A percentile compares a stretch with the other conserved stretches of the same genome.
These are phyloP conservation scores for Hyaloscypha finlandica DNA, from an alignment of 495 filamentous ascomycete genomes.

Conservation along the genomic window DNA sequence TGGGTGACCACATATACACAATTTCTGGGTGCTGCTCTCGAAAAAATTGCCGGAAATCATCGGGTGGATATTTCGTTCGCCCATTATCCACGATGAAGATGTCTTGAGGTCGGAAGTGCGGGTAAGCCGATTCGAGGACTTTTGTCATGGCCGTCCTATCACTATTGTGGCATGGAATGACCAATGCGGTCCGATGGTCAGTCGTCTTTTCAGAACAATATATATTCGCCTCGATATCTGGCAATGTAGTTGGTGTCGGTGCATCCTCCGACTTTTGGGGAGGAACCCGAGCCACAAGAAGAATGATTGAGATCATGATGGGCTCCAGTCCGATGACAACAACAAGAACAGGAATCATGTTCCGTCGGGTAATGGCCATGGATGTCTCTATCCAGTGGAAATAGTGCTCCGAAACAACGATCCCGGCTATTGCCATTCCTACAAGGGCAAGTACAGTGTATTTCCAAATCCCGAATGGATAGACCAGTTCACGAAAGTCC, in stretches of 20 bases:
- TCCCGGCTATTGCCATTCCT: not conserved
- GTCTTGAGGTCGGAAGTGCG: slow-evolving; percentile 23
- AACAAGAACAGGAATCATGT: slow-evolving; percentile 11
- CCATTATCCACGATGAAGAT: slow-evolving; percentile 35
- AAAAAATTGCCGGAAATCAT: slow-evolving; percentile 22
- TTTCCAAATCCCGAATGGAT: slow-evolving; percentile 10
- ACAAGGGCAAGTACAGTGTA: slow-evolving; percentile 9
- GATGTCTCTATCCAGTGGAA: slow-evolving; percentile 10
- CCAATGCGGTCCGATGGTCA: slow-evolving; percentile 4
- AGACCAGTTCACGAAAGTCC: too few species aligned
- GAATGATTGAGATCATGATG: slow-evolving; percentile 6
- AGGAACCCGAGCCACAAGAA: slow-evolving; percentile 6
- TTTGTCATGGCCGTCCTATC: slow-evolving; percentile 13
- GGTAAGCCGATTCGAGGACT: slow-evolving; percentile 17
- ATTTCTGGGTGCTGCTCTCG: slow-evolving; percentile 26
- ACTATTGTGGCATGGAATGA: slow-evolving; percentile 27
- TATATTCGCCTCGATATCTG: too few species aligned
- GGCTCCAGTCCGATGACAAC: slow-evolving; percentile 12
- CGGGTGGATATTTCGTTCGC: slow-evolving; percentile 20
- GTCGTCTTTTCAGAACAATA: too few species aligned
- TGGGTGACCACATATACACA: slow-evolving; percentile 36
- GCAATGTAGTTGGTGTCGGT: too few species aligned
- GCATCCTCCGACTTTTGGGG: too few species aligned
- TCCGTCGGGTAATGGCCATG: slow-evolving; percentile 4
- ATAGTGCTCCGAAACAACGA: slow-evolving; percentile 13